Conservation (phyloP, 2,329 filamentous ascomycete genomes). For the Cladobotryum protrusum region DNA sequence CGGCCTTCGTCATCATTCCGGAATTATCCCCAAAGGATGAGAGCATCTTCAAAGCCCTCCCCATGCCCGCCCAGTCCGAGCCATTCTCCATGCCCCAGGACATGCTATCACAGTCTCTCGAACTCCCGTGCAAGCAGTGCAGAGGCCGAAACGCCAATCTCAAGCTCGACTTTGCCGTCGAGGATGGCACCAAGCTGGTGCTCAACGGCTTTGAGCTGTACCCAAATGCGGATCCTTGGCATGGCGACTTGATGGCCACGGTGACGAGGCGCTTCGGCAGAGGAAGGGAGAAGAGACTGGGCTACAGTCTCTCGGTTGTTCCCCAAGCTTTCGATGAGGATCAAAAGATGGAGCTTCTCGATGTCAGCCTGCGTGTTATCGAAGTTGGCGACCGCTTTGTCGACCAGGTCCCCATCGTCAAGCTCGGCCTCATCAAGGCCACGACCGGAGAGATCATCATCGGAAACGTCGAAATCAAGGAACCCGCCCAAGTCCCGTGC, state of each 20-base stretch:
- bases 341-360: constrained; percentile 45
- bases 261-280: constrained; percentile 37
- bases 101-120: constrained; percentile 33
- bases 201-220: constrained; percentile 58
- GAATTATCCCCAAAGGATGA: constrained; percentile 38
- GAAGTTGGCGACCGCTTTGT: constrained; percentile 53
- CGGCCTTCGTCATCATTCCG: constrained; percentile 50
- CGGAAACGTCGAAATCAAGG: constrained; percentile 36
- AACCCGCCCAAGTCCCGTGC: constrained; percentile 28
- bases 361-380: constrained; percentile 52
- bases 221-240: constrained; percentile 43
- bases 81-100: constrained; percentile 31
- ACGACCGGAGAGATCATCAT: constrained; percentile 50
- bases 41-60: constrained; percentile 36
- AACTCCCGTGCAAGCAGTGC: constrained; percentile 50
- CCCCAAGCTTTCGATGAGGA: constrained; percentile 43
- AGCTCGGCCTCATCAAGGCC: constrained; percentile 57
- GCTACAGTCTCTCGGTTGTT: constrained; percentile 42
- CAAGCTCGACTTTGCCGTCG: constrained; percentile 49
- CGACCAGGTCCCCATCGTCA: constrained; percentile 47
- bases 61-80: constrained; percentile 24
- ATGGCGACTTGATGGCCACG: constrained; percentile 37
- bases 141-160: constrained; percentile 41
- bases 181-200: constrained; percentile 42
- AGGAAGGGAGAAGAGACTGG: constrained; percentile 35